Conservation (phyloP, 768 basidiomycete species). For the Phlebiopsis flavidoalba region DNA sequence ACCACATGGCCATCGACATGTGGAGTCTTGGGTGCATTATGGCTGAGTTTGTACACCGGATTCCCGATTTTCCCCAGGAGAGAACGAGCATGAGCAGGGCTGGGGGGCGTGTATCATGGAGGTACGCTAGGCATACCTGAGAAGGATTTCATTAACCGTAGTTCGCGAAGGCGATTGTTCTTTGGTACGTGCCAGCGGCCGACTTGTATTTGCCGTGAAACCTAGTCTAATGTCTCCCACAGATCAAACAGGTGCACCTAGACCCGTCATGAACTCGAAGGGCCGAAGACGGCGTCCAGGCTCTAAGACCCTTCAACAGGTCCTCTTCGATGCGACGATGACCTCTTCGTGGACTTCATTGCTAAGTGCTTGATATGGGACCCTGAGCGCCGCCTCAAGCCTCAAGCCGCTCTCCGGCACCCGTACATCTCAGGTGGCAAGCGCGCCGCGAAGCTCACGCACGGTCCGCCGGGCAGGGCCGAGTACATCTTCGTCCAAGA, state of each 20-base stretch:
- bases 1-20: constrained; percentile 99
- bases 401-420: constrained; percentile 87
- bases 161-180: constrained; percentile 90
- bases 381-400: constrained; percentile 92
- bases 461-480: constrained; percentile 35
- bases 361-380: constrained; percentile 98
- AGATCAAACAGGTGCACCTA: constrained; percentile 93
- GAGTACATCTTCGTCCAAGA: constrained; percentile 42
- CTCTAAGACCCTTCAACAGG: constrained; percentile 83
- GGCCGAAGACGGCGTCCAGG: constrained; percentile 90
- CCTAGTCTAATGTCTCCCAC: constrained; percentile 3
- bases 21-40: constrained; percentile 99
- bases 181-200: constrained; percentile 62
- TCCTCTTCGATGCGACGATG: constrained; percentile 89
- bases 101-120: constrained; percentile 99
- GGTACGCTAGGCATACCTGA: constrained; percentile 93
- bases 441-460: constrained; percentile 44
- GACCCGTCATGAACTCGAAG: constrained; percentile 94
- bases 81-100: constrained; percentile 98
- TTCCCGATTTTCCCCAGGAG: constrained; percentile 97
- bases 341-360: constrained; percentile 95
- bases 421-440: constrained; percentile 73
- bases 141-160: constrained; percentile 90
- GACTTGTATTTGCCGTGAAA: neutral
- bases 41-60: constrained; percentile 95